Percentiles rank a stretch among this genome's conserved stretches.
Conservation (phyloP, 495 filamentous ascomycete species). For the Tuber borchii region DNA sequence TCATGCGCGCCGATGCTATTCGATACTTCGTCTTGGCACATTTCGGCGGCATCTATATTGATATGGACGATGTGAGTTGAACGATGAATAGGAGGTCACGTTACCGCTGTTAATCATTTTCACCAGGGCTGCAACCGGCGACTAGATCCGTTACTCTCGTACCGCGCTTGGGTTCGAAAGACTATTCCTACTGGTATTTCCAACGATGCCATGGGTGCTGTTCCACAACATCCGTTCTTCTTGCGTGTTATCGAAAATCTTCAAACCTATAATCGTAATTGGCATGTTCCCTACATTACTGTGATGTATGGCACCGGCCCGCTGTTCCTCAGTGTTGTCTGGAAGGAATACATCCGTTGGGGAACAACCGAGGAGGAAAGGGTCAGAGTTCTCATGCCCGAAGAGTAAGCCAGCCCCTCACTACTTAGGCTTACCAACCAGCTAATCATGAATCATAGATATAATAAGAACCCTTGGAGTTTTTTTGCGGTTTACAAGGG, state of each 20-base stretch:
- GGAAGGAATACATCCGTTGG: constrained; percentile 63
- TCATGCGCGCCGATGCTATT: constrained; percentile 81
- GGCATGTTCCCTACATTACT: constrained; percentile 77
- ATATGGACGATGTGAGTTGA: constrained; percentile 72
- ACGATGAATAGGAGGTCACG: constrained; percentile 4
- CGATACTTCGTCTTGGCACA: constrained; percentile 80
- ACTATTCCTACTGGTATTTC: constrained; percentile 78
- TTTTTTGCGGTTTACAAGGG: constrained; percentile 72
- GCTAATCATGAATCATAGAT: constrained; percentile 60
- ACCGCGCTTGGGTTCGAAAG: constrained; percentile 74
- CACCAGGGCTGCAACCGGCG: constrained; percentile 70
- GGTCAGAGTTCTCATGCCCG: constrained; percentile 43
- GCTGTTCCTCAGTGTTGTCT: constrained; percentile 74
- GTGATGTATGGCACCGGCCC: constrained; percentile 85
- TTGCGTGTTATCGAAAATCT: constrained; percentile 62
- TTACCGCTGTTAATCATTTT: constrained; percentile 13
- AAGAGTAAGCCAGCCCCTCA: constrained; percentile 33
- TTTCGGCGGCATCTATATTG: constrained; percentile 83
- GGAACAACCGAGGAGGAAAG: constrained; percentile 36
- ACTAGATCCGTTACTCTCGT: constrained; percentile 71
- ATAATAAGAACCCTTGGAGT: constrained; percentile 63
- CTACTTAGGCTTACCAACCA: constrained; percentile 3
- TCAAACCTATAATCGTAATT: constrained; percentile 64
- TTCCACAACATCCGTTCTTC: constrained; percentile 80
- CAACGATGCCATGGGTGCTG: constrained; percentile 80